A percentile compares a stretch with the other conserved stretches of the same genome.
Conservation (phyloP, 208 protist species). For the Leishmania tropica region DNA sequence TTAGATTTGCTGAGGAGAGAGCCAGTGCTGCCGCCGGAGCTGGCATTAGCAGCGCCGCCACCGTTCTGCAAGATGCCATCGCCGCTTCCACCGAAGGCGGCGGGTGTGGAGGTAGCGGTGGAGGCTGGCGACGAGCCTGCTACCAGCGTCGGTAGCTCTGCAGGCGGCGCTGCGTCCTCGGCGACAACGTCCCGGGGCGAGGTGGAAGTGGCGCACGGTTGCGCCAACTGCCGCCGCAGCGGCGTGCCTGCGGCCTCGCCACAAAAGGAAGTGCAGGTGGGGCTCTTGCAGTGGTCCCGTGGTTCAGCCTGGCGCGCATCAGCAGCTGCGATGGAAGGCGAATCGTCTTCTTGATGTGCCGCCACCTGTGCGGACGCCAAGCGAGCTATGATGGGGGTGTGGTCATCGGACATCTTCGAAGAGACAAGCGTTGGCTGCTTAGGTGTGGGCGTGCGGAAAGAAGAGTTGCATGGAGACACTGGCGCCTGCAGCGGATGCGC, state of each 20-base stretch:
- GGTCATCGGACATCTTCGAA: background rate
- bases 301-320: background rate
- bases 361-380: background rate
- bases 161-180: background rate
- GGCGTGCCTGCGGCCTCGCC: conserved; percentile 8
- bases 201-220: conserved; percentile 6
- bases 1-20: conserved; percentile 3
- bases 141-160: background rate
- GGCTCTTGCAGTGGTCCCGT: background rate
- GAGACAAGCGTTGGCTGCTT: background rate
- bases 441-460: background rate
- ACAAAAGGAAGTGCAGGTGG: background rate
- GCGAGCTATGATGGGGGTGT: background rate
- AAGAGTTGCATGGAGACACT: background rate
- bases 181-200: background rate
- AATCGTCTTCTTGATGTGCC: background rate
- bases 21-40: background rate
- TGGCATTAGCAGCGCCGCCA: background rate
- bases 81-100: background rate
- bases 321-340: background rate
- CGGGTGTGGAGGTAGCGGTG: background rate
- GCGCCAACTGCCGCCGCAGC: conserved; percentile 13
- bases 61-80: background rate
- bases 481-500: background rate
- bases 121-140: background rate